Evolutionary conservation across 31 red algal genomes (phyloP), one percentile per base, ranked within the genome.

Genomic region (Odonthalia washingtoniensis): DNA sequence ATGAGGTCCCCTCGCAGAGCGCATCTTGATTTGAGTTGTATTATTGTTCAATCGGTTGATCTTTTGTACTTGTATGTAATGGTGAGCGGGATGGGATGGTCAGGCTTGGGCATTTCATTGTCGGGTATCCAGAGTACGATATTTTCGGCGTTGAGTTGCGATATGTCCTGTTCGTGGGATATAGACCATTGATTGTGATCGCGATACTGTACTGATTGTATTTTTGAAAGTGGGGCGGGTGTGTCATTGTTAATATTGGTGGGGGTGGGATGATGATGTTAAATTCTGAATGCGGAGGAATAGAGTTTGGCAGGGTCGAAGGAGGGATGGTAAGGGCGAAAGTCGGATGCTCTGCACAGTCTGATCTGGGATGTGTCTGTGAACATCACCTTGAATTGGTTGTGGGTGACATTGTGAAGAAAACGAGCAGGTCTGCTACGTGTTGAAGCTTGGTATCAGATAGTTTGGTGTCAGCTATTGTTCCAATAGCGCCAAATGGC

Each of bases 1-100:
- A 87, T 77, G 28, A 12, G 70, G n/a, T 87, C 83, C 2, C 70
- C 83, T 75, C 70, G 27, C n/a, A 87, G 12, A 2, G 83, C 16
- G 26, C 38, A 87, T 63, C 83, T 41, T 12, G 80, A 35, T 24
- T 84, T 45, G 0, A 24, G 33, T 30, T 32, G 63, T 32, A 45
- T 17, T 44, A 72, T 41, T n/a, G n/a, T n/a, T n/a, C n/a, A 2
- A 14, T 2, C 9, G 39, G 30, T 24, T 43, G 24, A 2, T 28
- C 0, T 31, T 72, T 69, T 9, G 46, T 3, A 12, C 70, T 84
- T 28, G 35, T 84, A 45, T 36, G 80, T 84, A 60, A 84, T 84
- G 4, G 62, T 81, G 2, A 81, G 45, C 14, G 53, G 53, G 33
- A 81, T 65, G 3, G 46, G 74, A 1, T 46, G 5, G 9, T 41